phyloP scores from a whole-genome alignment of 805 yeast genomes.

The Sugiyamaella lignohabitans region DNA sequence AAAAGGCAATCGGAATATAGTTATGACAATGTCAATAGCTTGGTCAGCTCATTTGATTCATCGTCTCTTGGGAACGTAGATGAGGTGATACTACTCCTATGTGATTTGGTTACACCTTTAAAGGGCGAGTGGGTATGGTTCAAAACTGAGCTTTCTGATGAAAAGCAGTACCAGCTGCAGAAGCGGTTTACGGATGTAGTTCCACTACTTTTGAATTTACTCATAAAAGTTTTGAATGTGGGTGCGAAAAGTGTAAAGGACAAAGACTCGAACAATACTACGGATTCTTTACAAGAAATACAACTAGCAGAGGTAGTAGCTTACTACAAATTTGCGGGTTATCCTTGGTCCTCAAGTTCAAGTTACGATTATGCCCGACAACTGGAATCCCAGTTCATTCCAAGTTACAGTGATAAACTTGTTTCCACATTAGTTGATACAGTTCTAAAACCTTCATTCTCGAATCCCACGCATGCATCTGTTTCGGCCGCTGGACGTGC shows the following conservation, averaged over 20 bases:
- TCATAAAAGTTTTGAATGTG: too few relatives aligned
- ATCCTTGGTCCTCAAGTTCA: not conserved
- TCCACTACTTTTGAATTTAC: too few relatives aligned
- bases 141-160: conserved; percentile 6
- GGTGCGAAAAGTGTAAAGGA: not conserved
- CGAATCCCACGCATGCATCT: not conserved
- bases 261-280: not conserved
- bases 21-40: too few relatives aligned
- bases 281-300: too few relatives aligned
- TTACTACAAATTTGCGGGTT: not conserved
- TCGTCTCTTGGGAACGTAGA: not conserved
- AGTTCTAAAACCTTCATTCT: conserved; percentile 9
- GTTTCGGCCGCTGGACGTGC: conserved; percentile 5
- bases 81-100: not conserved
- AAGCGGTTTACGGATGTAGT: not conserved
- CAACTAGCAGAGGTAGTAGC: not conserved
- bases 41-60: not conserved
- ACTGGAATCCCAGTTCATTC: not conserved
- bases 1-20: too few relatives aligned
- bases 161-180: not conserved
- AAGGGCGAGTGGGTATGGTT: conserved; percentile 13
- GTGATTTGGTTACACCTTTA: not conserved
- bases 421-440: not conserved
- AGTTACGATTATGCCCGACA: not conserved
- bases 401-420: not conserved